phyloP scores from a whole-genome alignment of 805 yeast genomes.

The Zygotorulaspora florentina region DNA sequence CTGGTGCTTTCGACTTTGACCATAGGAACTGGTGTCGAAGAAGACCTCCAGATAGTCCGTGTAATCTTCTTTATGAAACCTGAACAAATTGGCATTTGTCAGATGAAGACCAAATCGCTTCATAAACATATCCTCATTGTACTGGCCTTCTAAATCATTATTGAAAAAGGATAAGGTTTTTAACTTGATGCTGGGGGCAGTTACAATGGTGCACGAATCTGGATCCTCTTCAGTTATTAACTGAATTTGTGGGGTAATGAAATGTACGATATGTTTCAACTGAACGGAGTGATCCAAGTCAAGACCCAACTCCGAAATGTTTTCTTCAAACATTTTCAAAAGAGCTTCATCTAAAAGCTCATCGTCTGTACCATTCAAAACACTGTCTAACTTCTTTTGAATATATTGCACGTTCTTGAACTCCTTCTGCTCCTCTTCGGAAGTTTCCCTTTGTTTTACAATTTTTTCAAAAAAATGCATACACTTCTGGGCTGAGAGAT shows the following conservation, averaged over 20 bases:
- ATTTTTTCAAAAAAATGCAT: constrained; percentile 49
- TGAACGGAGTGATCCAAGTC: constrained; percentile 37
- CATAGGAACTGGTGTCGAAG: constrained; percentile 52
- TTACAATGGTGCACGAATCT: constrained; percentile 60
- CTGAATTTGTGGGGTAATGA: constrained; percentile 83
- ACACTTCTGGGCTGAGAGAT: constrained; percentile 46
- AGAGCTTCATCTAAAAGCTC: constrained; percentile 13
- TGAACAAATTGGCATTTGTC: constrained; percentile 66
- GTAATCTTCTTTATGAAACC: constrained; percentile 52
- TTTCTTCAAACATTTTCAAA: constrained; percentile 44
- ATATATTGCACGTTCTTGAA: not conserved
- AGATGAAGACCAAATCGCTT: constrained; percentile 66
- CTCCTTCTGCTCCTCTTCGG: not conserved
- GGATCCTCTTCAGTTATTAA: constrained; percentile 48
- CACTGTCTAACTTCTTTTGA: constrained; percentile 3
- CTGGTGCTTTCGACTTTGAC: constrained; percentile 41
- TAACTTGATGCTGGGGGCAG: constrained; percentile 67
- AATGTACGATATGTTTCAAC: constrained; percentile 59
- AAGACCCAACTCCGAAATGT: constrained; percentile 41
- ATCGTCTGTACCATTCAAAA: constrained; percentile 6
- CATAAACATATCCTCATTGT: constrained; percentile 49
- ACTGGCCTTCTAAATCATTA: constrained; percentile 39
- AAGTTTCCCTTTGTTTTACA: constrained; percentile 30
- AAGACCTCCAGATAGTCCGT: constrained; percentile 39
- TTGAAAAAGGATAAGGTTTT: constrained; percentile 64